phyloP scores from a whole-genome alignment of 768 basidiomycete genomes.

The Suillus lakei region DNA sequence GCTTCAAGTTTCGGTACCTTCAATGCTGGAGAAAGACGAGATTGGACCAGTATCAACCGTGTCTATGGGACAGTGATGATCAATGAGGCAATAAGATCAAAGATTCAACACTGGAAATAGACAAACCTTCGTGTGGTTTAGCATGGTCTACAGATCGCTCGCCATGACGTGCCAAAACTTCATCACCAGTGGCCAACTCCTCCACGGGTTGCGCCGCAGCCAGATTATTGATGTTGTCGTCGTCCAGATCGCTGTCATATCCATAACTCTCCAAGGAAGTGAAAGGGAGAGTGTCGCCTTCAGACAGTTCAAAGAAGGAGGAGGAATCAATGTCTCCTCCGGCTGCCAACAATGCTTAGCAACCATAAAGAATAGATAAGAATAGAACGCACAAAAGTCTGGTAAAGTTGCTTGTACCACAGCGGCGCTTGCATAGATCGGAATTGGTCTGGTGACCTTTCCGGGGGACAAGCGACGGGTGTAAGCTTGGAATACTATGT shows the following conservation, averaged over 20 bases:
- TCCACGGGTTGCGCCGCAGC: background rate
- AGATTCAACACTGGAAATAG: background rate
- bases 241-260: background rate
- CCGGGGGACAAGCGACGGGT: background rate
- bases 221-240: background rate
- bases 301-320: background rate
- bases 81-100: background rate
- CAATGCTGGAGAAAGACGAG: conserved; percentile 4
- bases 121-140: background rate
- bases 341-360: background rate
- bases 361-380: background rate
- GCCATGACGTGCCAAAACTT: background rate
- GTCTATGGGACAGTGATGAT: background rate
- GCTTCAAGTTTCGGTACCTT: background rate
- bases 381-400: background rate
- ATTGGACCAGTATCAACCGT: background rate
- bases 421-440: conserved; percentile 4
- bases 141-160: background rate
- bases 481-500: conserved; percentile 10
- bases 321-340: background rate
- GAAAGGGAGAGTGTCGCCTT: background rate
- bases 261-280: background rate
- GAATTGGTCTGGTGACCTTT: background rate
- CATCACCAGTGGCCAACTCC: background rate
- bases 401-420: conserved; percentile 3